Base-by-base conservation (phyloP, 768 basidiomycete genomes). In the Boletellus emodensis region DNA sequence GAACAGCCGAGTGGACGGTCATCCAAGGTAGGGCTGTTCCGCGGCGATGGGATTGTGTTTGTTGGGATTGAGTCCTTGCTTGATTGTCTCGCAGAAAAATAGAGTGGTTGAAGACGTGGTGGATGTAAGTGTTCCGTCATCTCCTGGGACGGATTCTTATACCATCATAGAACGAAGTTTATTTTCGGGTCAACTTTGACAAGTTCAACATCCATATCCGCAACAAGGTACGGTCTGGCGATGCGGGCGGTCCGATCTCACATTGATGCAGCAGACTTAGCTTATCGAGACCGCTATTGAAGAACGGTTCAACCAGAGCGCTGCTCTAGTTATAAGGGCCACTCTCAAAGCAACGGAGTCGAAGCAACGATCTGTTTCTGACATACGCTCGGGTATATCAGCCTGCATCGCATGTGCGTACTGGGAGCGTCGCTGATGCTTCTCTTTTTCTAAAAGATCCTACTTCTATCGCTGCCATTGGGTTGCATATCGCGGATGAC, bases 161-260 rank as follows among this genome's bases (percentile, higher is more conserved):
- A 41, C 61, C 24, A 8, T 48, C 5, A 7, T 51, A 93, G 85
- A 82, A 88, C 15, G 73, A 74, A 3, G 79, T 90, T 32, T 83
- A 84, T 67, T 89, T 96, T 63, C 82, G 90, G 42, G 79, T 97
- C 42, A 97, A 97, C 71, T 89, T 85, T 63, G 86, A 93, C 58
- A 87, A 82, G 59, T 95, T 94, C 68, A 84, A 87, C 57, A 74
- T 91, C 30, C 84, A 90, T 59, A 82, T 96, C 46, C 85, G 95
- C 38, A 95, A 96, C 70, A 76, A 84, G 62, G 92, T 91, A 57
- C 8, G 81, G 59, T 57, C 42, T 20, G 11, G 15, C 40, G 38
- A 44, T 49, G 17, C 14, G 14, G 8, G 20, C 14, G 10, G 11
- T 30, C 36, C 34, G 36, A 43, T 50, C 55, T 43, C 18, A 26